A percentile compares a stretch with the other conserved stretches of the same genome.
phyloP scores from a whole-genome alignment of 345 rosid genomes.

The Excoecaria cochinchinensis region DNA sequence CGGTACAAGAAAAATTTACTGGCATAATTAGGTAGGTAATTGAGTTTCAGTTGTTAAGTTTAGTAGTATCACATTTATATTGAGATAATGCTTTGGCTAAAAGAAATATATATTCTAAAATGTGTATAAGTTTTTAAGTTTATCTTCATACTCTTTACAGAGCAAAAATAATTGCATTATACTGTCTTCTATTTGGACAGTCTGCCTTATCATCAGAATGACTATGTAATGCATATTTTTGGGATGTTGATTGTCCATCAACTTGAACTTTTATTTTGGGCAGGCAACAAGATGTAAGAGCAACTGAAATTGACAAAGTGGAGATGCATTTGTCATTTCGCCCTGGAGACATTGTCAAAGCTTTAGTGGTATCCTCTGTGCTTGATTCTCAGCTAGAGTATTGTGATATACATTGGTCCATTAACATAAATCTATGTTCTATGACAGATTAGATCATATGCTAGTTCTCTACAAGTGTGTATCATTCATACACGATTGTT shows the following conservation, averaged over 20 bases:
- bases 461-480: neutral
- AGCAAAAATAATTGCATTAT: neutral
- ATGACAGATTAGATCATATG: neutral
- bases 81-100: neutral
- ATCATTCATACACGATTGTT: neutral
- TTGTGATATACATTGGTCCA: neutral
- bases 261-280: constrained; percentile 5
- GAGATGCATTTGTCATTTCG: constrained; percentile 79
- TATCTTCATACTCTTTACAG: neutral
- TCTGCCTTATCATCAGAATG: neutral
- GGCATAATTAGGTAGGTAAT: constrained; percentile 64
- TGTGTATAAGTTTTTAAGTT: neutral
- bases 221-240: neutral
- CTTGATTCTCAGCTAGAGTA: constrained; percentile 16
- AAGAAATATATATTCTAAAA: too few relatives aligned
- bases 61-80: constrained; percentile 1
- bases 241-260: neutral
- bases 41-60: neutral
- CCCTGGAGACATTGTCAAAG: constrained; percentile 85
- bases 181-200: neutral
- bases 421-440: neutral
- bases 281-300: constrained; percentile 96
- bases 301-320: constrained; percentile 89
- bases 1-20: constrained; percentile 75
- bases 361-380: constrained; percentile 78